A percentile compares a stretch with the other conserved stretches of the same genome.
Conservation (phyloP, 2,329 filamentous ascomycete genomes). For the Tolypocladium tropicale region DNA sequence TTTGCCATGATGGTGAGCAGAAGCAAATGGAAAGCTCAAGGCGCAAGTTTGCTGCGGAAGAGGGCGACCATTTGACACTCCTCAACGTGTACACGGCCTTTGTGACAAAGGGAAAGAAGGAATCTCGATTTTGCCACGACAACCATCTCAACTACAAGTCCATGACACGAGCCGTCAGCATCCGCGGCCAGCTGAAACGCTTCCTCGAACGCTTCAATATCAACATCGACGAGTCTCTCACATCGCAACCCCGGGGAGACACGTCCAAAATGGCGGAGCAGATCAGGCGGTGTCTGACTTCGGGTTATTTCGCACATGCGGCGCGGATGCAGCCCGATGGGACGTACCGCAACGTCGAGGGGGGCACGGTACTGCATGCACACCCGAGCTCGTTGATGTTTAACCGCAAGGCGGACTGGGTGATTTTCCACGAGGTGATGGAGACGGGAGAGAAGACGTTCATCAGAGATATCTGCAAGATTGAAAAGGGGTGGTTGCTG, state of each 20-base stretch:
- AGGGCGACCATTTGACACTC: constrained; percentile 88
- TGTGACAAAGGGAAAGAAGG: constrained; percentile 70
- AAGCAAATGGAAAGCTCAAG: constrained; percentile 64
- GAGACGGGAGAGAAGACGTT: constrained; percentile 82
- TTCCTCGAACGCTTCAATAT: constrained; percentile 82
- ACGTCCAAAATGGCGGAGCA: constrained; percentile 47
- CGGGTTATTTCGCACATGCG: constrained; percentile 87
- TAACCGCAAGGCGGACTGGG: constrained; percentile 93
- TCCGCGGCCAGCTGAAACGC: constrained; percentile 75
- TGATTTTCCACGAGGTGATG: constrained; percentile 88
- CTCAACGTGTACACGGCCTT: constrained; percentile 92
- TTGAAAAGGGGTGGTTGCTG: constrained; percentile 84
- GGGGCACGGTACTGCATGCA: constrained; percentile 67
- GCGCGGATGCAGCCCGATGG: constrained; percentile 92
- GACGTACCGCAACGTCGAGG: constrained; percentile 76
- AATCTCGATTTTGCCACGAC: constrained; percentile 76
- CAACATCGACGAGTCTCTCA: constrained; percentile 52
- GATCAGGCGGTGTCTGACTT: constrained; percentile 75
- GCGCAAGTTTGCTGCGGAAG: constrained; percentile 78
- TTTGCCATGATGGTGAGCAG: constrained; percentile 68
- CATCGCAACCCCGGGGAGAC: constrained; percentile 19
- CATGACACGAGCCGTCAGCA: constrained; percentile 71
- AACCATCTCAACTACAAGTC: constrained; percentile 81
- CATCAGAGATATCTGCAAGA: constrained; percentile 85
- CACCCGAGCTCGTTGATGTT: constrained; percentile 94